Evolutionary conservation across 2,329 filamentous ascomycete genomes (phyloP), one percentile per base, ranked within the genome.

Genomic region (Lachnellula occidentalis): DNA sequence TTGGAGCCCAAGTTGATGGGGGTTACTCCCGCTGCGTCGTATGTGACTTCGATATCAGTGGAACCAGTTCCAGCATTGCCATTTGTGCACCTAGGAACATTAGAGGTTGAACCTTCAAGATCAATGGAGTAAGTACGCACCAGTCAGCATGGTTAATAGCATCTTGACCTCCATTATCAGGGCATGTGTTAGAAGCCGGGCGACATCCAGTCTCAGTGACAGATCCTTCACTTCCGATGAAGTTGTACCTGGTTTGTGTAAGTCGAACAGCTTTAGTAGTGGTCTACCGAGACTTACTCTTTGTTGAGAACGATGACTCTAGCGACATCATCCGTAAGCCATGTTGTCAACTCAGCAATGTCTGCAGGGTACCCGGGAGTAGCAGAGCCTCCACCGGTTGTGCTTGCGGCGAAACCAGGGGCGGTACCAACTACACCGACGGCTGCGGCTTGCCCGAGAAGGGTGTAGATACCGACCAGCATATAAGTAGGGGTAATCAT

Each of bases 291-390:
- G 14, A 54, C 54, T 53, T 34, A 60, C 46, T 73, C 74, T 64
- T 81, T 79, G 66, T 76, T 74, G 31, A 86, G 72, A 53, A 85
- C 73, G 61, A 87, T 85, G 56, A 79, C 76, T 19, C 80, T 78
- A 11, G 83, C 63, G 14, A 72, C 66, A 52, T 69, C 70, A 67
- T 84, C 80, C 8, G 73, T 73, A 5, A 86, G 76, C 71, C 83
- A 86, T 39, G 72, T 75, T 67, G 79, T 77, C 49, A 86, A 76
- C 74, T 87, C 74, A 21, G 71, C 73, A 37, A 70, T 80, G 49
- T 73, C 78, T 21, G 68, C 71, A 5, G 82, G 82, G 61, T 80
- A 79, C 9, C 78, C 78, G 22, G 78, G 69, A 5, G 73, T 71
- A 21, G 78, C 81, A 57, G 63, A 73, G 52, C 81, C 82, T 62